These are phyloP conservation scores for Nyssa sinensis DNA, from an alignment of 148 eudicot species.

Conservation along the genomic window DNA sequence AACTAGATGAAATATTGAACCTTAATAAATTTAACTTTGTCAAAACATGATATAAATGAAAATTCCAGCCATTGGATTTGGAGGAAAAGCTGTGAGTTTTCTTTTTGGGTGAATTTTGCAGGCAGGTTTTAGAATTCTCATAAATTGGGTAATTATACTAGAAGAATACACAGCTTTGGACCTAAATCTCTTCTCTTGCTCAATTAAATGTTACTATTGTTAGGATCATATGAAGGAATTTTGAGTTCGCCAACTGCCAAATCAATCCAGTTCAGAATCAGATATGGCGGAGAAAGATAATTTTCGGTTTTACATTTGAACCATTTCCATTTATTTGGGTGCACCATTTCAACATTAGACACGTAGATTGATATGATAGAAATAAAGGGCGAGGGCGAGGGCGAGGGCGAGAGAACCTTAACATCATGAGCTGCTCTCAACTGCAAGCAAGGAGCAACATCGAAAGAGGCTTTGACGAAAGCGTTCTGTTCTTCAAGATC, in stretches of 20 bases:
- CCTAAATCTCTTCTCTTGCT: not conserved
- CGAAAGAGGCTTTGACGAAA: conserved; percentile 46
- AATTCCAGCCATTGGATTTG: not conserved
- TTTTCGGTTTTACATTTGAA: no score
- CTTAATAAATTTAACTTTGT: not conserved
- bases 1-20: not conserved
- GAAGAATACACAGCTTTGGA: not conserved
- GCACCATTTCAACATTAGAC: no score
- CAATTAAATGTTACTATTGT: no score
- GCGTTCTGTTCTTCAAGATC: conserved; percentile 74
- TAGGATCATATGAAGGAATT: not conserved
- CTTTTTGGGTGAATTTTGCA: not conserved
- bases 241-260: not conserved
- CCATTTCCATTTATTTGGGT: no score
- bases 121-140: not conserved
- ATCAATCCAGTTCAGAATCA: not conserved
- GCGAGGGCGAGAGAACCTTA: conserved; percentile 47
- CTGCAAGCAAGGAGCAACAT: conserved; percentile 56
- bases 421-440: conserved; percentile 51
- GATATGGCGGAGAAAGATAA: no score
- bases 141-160: not conserved
- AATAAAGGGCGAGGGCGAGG: conserved; percentile 10
- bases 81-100: not conserved
- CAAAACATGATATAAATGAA: no score
- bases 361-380: no score